A percentile compares a stretch with the other conserved stretches of the same genome.
phyloP scores from a whole-genome alignment of 2,329 filamentous ascomycete species.

The Epichloe elymi region DNA sequence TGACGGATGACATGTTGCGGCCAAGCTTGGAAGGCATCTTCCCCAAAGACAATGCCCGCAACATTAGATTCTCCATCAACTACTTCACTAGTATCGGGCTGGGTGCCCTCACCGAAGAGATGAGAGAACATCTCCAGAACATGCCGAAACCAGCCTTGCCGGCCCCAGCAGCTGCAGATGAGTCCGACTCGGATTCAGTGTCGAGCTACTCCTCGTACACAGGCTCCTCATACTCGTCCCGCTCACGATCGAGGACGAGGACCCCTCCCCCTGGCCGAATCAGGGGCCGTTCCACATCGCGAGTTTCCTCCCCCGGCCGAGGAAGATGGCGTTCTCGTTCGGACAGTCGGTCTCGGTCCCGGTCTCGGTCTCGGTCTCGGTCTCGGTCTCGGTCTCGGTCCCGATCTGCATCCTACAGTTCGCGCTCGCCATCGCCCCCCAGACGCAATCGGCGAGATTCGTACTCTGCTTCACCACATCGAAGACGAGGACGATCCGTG shows the following conservation, averaged over 20 bases:
- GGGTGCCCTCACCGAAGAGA: conserved; percentile 86
- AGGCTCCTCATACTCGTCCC: conserved; percentile 8
- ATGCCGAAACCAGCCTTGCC: conserved; percentile 74
- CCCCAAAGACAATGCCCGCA: conserved; percentile 75
- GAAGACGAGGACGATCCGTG: conserved; percentile 1
- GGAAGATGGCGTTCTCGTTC: conserved; percentile 4
- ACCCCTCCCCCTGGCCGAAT: background rate
- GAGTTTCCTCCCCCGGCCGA: background rate
- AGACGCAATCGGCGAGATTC: conserved; percentile 1
- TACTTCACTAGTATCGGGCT: conserved; percentile 98
- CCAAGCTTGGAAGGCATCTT: conserved; percentile 77
- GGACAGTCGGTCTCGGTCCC: conserved; percentile 4
- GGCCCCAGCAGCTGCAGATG: conserved; percentile 43
- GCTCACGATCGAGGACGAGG: conserved; percentile 6
- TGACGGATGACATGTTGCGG: conserved; percentile 66
- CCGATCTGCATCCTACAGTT: background rate
- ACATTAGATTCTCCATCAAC: conserved; percentile 95
- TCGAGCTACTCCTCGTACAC: conserved; percentile 69
- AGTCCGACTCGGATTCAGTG: conserved; percentile 57
- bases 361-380: conserved; percentile 3
- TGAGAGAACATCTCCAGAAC: conserved; percentile 83
- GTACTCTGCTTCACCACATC: conserved; percentile 5
- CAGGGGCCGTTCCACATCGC: conserved; percentile 6
- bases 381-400: conserved; percentile 1
- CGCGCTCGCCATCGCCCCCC: conserved; percentile 1